phyloP scores from a whole-genome alignment of 2,329 filamentous ascomycete genomes.

The Emmonsiellopsis sp. region DNA sequence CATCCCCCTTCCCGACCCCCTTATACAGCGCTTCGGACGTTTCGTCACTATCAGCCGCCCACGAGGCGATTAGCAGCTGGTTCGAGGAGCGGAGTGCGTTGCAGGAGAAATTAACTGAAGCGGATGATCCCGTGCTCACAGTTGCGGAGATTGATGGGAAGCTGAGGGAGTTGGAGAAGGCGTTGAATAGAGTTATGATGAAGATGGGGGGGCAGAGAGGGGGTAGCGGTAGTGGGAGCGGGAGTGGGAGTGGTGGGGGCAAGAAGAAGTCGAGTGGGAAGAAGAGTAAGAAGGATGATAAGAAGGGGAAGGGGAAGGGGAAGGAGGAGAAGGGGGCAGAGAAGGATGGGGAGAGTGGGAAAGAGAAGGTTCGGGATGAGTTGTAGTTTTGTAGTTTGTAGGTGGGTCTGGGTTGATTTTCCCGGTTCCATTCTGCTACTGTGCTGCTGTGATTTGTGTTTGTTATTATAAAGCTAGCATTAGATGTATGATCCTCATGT shows the following conservation, averaged over 20 bases:
- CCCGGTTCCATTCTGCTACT: too few species aligned
- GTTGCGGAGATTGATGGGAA: constrained; percentile 62
- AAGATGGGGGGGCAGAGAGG: constrained; percentile 41
- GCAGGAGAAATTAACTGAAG: constrained; percentile 60
- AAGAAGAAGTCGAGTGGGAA: constrained; percentile 19
- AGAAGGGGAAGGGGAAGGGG: constrained; percentile 17
- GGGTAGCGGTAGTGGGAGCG: constrained; percentile 17
- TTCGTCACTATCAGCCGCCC: constrained; percentile 51
- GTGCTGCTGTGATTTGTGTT: too few species aligned
- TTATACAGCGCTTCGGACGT: constrained; percentile 69
- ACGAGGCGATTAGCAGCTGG: constrained; percentile 61
- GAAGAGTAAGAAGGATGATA: constrained; percentile 18
- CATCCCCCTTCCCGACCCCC: constrained; percentile 39
- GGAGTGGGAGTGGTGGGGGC: constrained; percentile 13
- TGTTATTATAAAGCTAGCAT: too few species aligned
- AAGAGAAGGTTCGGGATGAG: constrained; percentile 10
- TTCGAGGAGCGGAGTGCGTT: constrained; percentile 60
- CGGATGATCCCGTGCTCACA: constrained; percentile 67
- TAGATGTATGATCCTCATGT: too few species aligned
- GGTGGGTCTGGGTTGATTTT: not conserved
- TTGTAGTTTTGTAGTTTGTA: constrained; percentile 4
- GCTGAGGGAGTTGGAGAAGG: constrained; percentile 60
- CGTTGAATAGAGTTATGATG: constrained; percentile 62
- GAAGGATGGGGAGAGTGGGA: constrained; percentile 3
- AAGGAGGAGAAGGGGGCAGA: constrained; percentile 25